Evolutionary conservation across 2,329 filamentous ascomycete genomes (phyloP).

Genomic region (Cryphonectria japonica): DNA sequence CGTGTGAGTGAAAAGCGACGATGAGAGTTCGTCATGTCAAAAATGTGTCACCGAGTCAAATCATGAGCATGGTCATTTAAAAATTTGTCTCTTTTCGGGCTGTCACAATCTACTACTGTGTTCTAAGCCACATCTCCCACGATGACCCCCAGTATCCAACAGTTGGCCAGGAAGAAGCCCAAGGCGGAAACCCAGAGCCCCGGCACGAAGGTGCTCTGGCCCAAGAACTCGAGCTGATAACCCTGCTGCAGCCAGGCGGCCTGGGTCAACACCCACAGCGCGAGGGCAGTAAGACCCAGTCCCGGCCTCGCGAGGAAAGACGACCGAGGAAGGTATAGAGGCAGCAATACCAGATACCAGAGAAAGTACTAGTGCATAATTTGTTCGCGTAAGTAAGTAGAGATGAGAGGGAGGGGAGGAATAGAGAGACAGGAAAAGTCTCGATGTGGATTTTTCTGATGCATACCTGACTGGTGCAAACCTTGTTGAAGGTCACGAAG

Average conservation of each 20-base stretch:
- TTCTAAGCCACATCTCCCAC: constrained; percentile 62
- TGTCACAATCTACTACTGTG: background rate
- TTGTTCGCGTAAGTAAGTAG: background rate
- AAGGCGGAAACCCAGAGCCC: constrained; percentile 79
- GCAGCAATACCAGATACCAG: constrained; percentile 95
- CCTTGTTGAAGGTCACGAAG: constrained; percentile 98
- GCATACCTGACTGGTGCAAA: constrained; percentile 94
- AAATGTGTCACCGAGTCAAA: background rate
- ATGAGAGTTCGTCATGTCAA: background rate
- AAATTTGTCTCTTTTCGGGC: background rate
- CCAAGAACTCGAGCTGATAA: constrained; percentile 78
- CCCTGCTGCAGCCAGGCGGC: constrained; percentile 76
- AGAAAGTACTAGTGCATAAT: constrained; percentile 77
- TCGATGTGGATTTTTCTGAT: background rate
- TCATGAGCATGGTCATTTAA: background rate
- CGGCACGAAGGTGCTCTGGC: constrained; percentile 80
- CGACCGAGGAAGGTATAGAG: constrained; percentile 84
- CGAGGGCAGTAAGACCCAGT: constrained; percentile 67
- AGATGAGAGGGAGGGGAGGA: background rate
- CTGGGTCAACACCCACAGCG: constrained; percentile 78
- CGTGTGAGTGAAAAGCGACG: background rate
- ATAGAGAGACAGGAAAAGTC: background rate
- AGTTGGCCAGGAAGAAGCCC: constrained; percentile 82
- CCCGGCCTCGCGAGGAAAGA: constrained; percentile 65
- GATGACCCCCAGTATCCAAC: constrained; percentile 83